phyloP scores from a whole-genome alignment of 2,329 filamentous ascomycete species.

The Xylariales sp. region DNA sequence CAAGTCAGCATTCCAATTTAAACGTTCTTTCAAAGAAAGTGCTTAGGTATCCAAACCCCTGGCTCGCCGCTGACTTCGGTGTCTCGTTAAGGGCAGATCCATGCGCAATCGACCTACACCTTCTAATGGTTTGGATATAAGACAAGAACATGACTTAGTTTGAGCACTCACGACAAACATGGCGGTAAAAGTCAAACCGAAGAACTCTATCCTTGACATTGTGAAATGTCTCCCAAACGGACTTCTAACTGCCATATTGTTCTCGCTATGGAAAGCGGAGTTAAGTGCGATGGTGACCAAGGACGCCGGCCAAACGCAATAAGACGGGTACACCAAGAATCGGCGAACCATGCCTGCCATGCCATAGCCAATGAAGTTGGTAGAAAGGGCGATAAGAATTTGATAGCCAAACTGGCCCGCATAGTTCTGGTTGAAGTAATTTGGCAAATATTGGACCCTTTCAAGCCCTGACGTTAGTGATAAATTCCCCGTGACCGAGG shows the following conservation, averaged over 20 bases:
- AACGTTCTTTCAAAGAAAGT: too few species aligned
- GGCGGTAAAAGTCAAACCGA: conserved; percentile 34
- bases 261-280: conserved; percentile 41
- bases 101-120: too few species aligned
- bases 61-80: too few species aligned
- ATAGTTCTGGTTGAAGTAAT: conserved; percentile 47
- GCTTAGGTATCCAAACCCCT: too few species aligned
- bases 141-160: too few species aligned
- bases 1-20: too few species aligned
- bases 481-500: too few species aligned
- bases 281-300: conserved; percentile 44
- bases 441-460: conserved; percentile 42
- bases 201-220: conserved; percentile 42
- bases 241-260: conserved; percentile 30
- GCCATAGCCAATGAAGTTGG: conserved; percentile 53
- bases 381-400: conserved; percentile 43
- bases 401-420: conserved; percentile 45
- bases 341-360: conserved; percentile 42
- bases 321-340: conserved; percentile 48
- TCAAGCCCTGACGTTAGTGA: too few species aligned
- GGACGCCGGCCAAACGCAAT: conserved; percentile 44
- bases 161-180: too few species aligned
- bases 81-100: too few species aligned
- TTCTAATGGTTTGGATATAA: too few species aligned
- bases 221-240: conserved; percentile 23